Base-by-base conservation (phyloP, 768 basidiomycete species). In the Neoboletus subvelutipes region DNA sequence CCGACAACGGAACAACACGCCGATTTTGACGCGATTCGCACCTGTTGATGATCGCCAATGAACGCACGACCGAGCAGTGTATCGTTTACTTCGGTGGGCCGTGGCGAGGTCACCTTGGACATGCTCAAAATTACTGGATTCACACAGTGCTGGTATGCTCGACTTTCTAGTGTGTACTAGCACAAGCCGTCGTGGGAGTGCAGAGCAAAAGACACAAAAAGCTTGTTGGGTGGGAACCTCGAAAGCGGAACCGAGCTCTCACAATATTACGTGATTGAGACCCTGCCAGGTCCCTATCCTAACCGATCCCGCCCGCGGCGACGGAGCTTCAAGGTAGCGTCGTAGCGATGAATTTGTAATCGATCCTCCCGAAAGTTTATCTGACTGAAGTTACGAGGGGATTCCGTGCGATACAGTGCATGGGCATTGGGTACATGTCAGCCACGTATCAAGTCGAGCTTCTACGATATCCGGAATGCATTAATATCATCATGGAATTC, bases 401-500 rank as follows among this genome's bases (percentile, higher is more conserved):
- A 15, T 36, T 26, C 39, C 60, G 50, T 11, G 28, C n/a, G 17
- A 36, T 18, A n/a, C n/a, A n/a, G n/a, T n/a, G n/a, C n/a, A n/a
- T n/a, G n/a, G n/a, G n/a, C n/a, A n/a, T n/a, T 39, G 60, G 28
- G n/a, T 20, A 20, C 26, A 24, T 11, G 18, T 18, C 48, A 37
- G 13, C 56, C 47, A 31, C 40, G 42, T 52, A 65, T 57, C 31
- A 20, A 26, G 52, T 66, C 61, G 62, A 61, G 50, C 26, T 28
- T 50, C 48, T 45, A n/a, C 43, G 46, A 47, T 20, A 20, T 17
- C 10, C 56, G 59, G 56, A 20, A 29, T 7, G 20, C 41, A 45
- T 59, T 48, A 46, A 52, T 36, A 50, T 28, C 3, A 29, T 40
- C 28, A 17, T 26, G 42, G 45, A 31, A 47, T 18, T 39, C 62